Evolutionary conservation across 2,329 filamentous ascomycete species (phyloP).

Genomic region (Tolypocladium inflatum): DNA sequence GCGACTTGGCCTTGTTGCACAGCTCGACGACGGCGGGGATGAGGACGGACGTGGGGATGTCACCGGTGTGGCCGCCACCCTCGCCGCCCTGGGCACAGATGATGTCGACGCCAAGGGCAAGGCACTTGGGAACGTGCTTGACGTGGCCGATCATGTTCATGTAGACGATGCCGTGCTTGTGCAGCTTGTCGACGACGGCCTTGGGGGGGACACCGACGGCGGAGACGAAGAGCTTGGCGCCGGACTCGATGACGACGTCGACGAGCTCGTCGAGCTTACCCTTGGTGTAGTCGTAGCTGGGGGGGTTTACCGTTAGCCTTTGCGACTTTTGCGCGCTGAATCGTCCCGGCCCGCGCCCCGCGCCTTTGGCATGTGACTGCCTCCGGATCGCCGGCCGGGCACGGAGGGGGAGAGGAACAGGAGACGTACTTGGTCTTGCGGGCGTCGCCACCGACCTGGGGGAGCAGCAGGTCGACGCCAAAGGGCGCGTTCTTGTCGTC

Average conservation of each 20-base stretch:
- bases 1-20: constrained; percentile 71
- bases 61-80: constrained; percentile 91
- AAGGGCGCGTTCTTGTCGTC: constrained; percentile 90
- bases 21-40: constrained; percentile 87
- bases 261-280: constrained; percentile 89
- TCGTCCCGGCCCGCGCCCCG: no score
- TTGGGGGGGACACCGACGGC: constrained; percentile 91
- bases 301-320: background rate
- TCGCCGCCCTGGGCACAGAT: constrained; percentile 98
- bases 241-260: constrained; percentile 86
- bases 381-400: background rate
- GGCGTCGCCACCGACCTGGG: constrained; percentile 88
- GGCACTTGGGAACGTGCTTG: constrained; percentile 95
- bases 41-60: constrained; percentile 83
- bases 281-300: constrained; percentile 98
- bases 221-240: constrained; percentile 89
- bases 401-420: background rate
- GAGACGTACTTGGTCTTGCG: constrained; percentile 74
- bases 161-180: constrained; percentile 80
- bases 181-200: constrained; percentile 79
- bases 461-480: constrained; percentile 85
- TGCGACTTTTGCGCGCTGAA: background rate
- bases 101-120: constrained; percentile 85
- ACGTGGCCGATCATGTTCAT: constrained; percentile 99
- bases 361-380: constrained; percentile 4